These are phyloP conservation scores for Morella rubra DNA, from an alignment of 306 rosid genomes.

Conservation along the genomic window DNA sequence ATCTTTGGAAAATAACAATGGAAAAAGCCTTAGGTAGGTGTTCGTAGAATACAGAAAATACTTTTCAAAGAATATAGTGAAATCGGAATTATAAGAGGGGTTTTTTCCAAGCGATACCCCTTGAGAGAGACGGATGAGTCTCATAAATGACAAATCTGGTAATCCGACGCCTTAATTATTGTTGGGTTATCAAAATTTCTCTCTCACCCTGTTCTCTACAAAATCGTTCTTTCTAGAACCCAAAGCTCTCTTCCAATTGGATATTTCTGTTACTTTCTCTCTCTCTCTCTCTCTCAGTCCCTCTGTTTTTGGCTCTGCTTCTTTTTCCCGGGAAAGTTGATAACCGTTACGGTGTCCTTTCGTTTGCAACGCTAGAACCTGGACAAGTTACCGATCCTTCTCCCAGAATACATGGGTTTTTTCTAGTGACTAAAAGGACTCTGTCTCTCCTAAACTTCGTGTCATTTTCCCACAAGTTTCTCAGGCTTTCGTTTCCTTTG, in stretches of 20 bases:
- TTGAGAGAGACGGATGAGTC: conserved; percentile 37
- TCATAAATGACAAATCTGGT: conserved; percentile 44
- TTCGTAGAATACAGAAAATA: neutral
- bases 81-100: neutral
- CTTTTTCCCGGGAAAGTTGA: conserved; percentile 30
- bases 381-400: conserved; percentile 4
- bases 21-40: neutral
- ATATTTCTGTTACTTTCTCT: conserved; percentile 1
- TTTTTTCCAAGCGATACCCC: conserved; percentile 19
- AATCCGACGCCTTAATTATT: conserved; percentile 27
- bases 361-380: conserved; percentile 6
- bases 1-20: no score
- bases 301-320: conserved; percentile 10
- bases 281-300: neutral
- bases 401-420: conserved; percentile 4
- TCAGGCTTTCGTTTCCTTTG: conserved; percentile 10
- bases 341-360: conserved; percentile 11
- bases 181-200: conserved; percentile 13
- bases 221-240: conserved; percentile 25
- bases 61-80: neutral
- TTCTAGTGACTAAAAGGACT: neutral
- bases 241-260: conserved; percentile 20
- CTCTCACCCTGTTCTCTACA: conserved; percentile 4
- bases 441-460: neutral
- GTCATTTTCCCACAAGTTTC: conserved; percentile 3